Evolutionary conservation across 441 rosid species (phyloP).

Genomic region (Populus tomentosa): DNA sequence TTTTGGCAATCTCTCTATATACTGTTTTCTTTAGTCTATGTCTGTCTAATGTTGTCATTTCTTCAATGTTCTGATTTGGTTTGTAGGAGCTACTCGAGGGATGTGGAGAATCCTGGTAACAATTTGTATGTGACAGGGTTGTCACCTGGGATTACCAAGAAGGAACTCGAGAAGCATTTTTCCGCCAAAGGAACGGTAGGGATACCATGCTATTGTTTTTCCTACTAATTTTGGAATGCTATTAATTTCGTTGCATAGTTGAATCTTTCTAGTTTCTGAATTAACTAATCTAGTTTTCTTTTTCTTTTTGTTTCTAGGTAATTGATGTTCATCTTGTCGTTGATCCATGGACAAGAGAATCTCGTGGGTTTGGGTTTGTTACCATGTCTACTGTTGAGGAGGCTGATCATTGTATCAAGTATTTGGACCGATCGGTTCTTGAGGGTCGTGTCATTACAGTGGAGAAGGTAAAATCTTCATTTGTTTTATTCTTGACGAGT

Average conservation of each 20-base stretch:
- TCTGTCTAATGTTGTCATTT: not conserved
- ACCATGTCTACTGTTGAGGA: conserved; percentile 59
- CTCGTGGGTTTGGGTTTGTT: conserved; percentile 93
- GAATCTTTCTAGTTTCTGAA: not conserved
- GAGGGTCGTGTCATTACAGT: conserved; percentile 83
- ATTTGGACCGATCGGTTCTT: conserved; percentile 67
- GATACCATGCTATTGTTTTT: not conserved
- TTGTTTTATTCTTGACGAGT: not conserved
- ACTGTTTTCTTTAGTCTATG: not conserved
- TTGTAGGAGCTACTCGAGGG: conserved; percentile 56
- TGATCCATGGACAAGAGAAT: conserved; percentile 91
- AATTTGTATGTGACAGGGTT: conserved; percentile 90
- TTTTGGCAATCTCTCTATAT: not conserved
- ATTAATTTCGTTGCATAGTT: not conserved
- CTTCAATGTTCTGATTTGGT: not conserved
- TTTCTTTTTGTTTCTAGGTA: conserved; percentile 39
- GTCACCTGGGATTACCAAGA: conserved; percentile 66
- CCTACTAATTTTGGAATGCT: not conserved
- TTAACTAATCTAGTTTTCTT: not conserved
- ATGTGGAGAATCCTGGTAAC: conserved; percentile 87
- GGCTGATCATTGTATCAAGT: conserved; percentile 74
- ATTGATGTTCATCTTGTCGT: conserved; percentile 82
- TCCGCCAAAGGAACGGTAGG: conserved; percentile 71
- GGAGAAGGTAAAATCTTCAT: conserved; percentile 63
- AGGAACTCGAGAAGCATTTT: conserved; percentile 77